phyloP scores from a whole-genome alignment of 352 stramenopile species.

The Pythium brassicae region DNA sequence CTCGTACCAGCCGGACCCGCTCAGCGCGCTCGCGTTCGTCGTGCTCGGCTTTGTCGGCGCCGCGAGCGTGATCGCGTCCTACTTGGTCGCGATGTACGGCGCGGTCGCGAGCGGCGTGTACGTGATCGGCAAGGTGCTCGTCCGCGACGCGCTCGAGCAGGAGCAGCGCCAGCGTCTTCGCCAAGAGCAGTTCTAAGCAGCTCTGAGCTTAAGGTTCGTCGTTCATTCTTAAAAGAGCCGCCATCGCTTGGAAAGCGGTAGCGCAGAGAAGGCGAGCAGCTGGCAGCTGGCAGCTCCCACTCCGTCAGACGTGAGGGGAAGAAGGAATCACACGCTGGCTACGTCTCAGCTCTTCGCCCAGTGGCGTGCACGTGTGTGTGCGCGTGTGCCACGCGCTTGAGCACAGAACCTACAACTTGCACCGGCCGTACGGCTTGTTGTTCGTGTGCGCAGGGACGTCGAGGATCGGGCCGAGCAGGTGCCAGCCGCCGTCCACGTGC shows the following conservation, averaged over 20 bases:
- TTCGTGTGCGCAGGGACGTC: slow-evolving; percentile 67
- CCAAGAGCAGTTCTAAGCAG: slow-evolving; percentile 18
- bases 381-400: neutral
- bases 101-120: slow-evolving; percentile 81
- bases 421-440: slow-evolving; percentile 65
- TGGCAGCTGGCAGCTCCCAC: too few relatives aligned
- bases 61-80: slow-evolving; percentile 78
- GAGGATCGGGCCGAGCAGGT: slow-evolving; percentile 41
- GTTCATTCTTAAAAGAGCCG: too few relatives aligned
- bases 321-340: too few relatives aligned
- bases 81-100: slow-evolving; percentile 82
- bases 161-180: slow-evolving; percentile 58
- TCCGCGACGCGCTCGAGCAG: slow-evolving; percentile 74
- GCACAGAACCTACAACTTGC: slow-evolving; percentile 29
- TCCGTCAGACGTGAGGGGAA: too few relatives aligned
- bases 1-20: slow-evolving; percentile 78
- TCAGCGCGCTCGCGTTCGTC: slow-evolving; percentile 72
- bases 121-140: slow-evolving; percentile 69
- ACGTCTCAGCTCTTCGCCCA: too few relatives aligned
- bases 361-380: neutral
- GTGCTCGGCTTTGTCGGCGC: slow-evolving; percentile 68
- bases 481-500: slow-evolving; percentile 75
- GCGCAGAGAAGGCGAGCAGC: too few relatives aligned
- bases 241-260: too few relatives aligned
- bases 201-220: too few relatives aligned